Percentiles rank a stretch among this genome's conserved stretches.
Conservation (phyloP, 2,329 filamentous ascomycete genomes). For the Colletotrichum cereale region DNA sequence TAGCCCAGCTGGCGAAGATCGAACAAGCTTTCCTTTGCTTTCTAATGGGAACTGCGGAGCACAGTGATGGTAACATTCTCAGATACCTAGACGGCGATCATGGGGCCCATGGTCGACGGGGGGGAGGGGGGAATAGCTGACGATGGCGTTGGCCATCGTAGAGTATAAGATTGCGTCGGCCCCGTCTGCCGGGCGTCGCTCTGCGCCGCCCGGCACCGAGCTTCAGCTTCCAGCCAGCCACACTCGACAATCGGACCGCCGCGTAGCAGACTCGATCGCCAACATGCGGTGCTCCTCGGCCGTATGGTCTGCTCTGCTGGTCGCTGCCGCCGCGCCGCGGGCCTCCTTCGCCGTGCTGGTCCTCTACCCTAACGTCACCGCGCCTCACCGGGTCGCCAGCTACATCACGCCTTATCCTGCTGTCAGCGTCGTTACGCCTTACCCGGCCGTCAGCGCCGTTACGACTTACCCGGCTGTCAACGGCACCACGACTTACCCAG, state of each 20-base stretch:
- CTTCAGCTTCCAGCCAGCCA: constrained; percentile 13
- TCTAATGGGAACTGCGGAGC: constrained; percentile 1
- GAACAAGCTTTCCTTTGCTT: constrained; percentile 25
- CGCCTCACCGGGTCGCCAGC: too few species aligned
- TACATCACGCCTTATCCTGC: too few species aligned
- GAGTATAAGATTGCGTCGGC: constrained; percentile 11
- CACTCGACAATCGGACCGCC: neutral
- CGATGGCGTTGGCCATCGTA: neutral
- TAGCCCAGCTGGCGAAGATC: neutral
- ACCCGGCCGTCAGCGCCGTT: too few species aligned
- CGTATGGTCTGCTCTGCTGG: constrained; percentile 23
- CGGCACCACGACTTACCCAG: too few species aligned
- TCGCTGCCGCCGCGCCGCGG: neutral
- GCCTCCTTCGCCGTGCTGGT: too few species aligned
- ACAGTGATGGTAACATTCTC: constrained; percentile 15
- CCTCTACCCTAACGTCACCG: too few species aligned
- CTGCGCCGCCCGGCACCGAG: neutral
- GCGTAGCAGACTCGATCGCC: neutral
- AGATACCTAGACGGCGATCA: neutral
- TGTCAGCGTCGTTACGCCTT: too few species aligned
- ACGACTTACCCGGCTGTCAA: too few species aligned
- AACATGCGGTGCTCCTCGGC: constrained; percentile 26
- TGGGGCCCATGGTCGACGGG: neutral
- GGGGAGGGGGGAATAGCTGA: constrained; percentile 15
- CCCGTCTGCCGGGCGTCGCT: neutral